phyloP scores from a whole-genome alignment of 331 rosid species.

The Pyrus hybrid region DNA sequence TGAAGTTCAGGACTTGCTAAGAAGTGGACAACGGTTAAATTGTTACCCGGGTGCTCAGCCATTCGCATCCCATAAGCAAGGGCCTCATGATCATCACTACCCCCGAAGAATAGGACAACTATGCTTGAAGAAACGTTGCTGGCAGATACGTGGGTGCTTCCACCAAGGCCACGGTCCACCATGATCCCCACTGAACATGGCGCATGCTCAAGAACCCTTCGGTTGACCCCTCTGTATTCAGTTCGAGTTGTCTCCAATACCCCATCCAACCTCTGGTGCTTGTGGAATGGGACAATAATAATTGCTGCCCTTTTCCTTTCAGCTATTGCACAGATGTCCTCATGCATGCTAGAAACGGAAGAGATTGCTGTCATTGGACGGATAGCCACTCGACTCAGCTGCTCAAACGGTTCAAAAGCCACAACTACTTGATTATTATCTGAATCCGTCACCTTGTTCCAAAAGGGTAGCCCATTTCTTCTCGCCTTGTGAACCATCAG shows the following conservation, averaged over 20 bases:
- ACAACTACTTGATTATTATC: constrained; percentile 37
- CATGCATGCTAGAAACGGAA: constrained; percentile 28
- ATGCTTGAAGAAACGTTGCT: constrained; percentile 35
- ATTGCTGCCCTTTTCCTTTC: constrained; percentile 43
- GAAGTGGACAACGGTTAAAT: constrained; percentile 28
- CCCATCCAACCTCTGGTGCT: constrained; percentile 56
- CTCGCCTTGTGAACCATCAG: constrained; percentile 53
- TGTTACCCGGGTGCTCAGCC: constrained; percentile 63
- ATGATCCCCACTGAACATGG: constrained; percentile 64
- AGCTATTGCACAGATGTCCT: constrained; percentile 44
- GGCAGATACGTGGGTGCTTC: constrained; percentile 40
- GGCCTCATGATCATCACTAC: constrained; percentile 57
- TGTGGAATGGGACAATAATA: constrained; percentile 56
- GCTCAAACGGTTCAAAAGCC: constrained; percentile 49
- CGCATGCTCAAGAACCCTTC: constrained; percentile 41
- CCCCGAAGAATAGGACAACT: constrained; percentile 48
- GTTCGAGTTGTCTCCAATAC: constrained; percentile 32
- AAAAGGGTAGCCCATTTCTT: constrained; percentile 51
- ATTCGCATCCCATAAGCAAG: constrained; percentile 49
- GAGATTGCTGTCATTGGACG: constrained; percentile 73
- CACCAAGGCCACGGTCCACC: constrained; percentile 66
- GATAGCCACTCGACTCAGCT: constrained; percentile 41
- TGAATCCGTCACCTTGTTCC: constrained; percentile 30
- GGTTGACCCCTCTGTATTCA: constrained; percentile 34
- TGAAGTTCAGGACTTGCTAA: constrained; percentile 11